A percentile compares a stretch with the other conserved stretches of the same genome.
phyloP scores from a whole-genome alignment of 352 stramenopile genomes.

The Aphanomyces invadans region DNA sequence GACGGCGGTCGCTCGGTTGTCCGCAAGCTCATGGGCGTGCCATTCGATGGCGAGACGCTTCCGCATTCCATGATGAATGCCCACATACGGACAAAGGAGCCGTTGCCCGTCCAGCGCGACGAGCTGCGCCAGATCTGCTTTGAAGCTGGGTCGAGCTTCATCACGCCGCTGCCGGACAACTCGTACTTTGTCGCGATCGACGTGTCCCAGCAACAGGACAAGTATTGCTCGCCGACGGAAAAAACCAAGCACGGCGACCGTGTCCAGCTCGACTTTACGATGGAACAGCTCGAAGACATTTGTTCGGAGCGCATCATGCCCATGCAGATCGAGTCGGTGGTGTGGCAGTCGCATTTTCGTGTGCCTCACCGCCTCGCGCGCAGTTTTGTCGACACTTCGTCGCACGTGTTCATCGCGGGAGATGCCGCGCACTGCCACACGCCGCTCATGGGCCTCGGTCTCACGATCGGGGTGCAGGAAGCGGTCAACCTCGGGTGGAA shows the following conservation, averaged over 20 bases:
- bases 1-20: constrained; percentile 12
- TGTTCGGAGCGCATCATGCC: not conserved
- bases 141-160: not conserved
- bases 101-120: not conserved
- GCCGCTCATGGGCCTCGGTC: constrained; percentile 9
- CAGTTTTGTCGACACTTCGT: not conserved
- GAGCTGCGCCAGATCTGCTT: not conserved
- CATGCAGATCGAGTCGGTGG: not conserved
- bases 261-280: not conserved
- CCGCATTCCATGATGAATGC: not conserved
- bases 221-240: not conserved
- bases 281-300: not conserved
- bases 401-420: constrained; percentile 2
- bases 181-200: constrained; percentile 11
- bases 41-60: not conserved
- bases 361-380: not conserved
- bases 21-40: not conserved
- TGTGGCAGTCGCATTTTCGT: constrained; percentile 17
- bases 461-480: constrained; percentile 18
- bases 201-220: not conserved
- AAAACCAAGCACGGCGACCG: not conserved
- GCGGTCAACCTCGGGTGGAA: constrained; percentile 24
- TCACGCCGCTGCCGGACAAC: constrained; percentile 13
- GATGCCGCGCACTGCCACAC: constrained; percentile 17
- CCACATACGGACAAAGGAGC: constrained; percentile 1